These are phyloP conservation scores for Cyclotella choctawhatcheeana DNA, from an alignment of 108 stramenopile genomes.

Conservation along the genomic window DNA sequence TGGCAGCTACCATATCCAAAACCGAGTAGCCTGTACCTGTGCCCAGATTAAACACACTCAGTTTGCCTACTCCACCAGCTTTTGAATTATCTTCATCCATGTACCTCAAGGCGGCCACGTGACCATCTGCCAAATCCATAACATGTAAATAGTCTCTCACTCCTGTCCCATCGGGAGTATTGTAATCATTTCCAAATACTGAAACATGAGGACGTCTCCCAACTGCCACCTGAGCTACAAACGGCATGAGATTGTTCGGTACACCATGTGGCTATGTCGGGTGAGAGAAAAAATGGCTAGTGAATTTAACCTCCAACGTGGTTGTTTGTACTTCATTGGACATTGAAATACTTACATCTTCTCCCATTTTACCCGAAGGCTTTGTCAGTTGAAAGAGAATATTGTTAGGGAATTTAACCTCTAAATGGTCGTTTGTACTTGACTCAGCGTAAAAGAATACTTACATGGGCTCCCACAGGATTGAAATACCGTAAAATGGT, in stretches of 20 bases:
- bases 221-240: slow-evolving; percentile 96
- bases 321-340: too few relatives aligned
- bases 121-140: slow-evolving; percentile 96
- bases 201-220: slow-evolving; percentile 92
- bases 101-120: slow-evolving; percentile 91
- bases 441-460: too few relatives aligned
- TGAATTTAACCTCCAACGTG: too few relatives aligned
- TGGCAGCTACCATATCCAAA: slow-evolving; percentile 94
- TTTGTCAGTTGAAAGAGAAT: too few relatives aligned
- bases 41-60: slow-evolving; percentile 94
- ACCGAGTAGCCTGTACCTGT: slow-evolving; percentile 95
- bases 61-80: slow-evolving; percentile 32
- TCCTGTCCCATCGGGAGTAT: slow-evolving; percentile 96
- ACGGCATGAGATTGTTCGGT: slow-evolving; percentile 99
- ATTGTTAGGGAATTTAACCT: too few relatives aligned
- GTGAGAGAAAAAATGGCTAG: too few relatives aligned
- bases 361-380: slow-evolving; percentile 96
- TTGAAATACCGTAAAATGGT: slow-evolving; percentile 97
- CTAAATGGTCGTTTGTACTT: too few relatives aligned
- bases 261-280: slow-evolving; percentile 95
- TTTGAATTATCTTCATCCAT: slow-evolving; percentile 38
- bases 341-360: too few relatives aligned
- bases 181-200: slow-evolving; percentile 97
- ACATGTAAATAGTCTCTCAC: slow-evolving; percentile 99
- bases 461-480: slow-evolving; percentile 98